phyloP scores from a whole-genome alignment of 2,329 filamentous ascomycete genomes.

The Zarea fungicola region DNA sequence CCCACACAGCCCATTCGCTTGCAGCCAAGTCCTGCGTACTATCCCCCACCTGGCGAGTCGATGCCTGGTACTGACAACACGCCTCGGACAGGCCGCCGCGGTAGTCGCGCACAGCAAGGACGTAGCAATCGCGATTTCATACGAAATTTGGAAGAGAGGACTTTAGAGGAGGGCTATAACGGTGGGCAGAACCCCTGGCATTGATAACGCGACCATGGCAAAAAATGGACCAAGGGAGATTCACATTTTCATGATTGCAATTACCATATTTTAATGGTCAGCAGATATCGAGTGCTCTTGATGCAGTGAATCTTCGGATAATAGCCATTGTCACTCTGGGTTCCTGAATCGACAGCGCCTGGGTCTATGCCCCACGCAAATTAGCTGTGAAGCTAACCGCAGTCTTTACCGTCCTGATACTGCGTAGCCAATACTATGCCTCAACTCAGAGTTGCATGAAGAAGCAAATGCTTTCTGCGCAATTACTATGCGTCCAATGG shows the following conservation, averaged over 20 bases:
- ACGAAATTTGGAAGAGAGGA: conserved; percentile 87
- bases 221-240: neutral
- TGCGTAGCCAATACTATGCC: no score
- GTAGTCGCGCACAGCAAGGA: conserved; percentile 62
- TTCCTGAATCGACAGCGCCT: no score
- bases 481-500: no score
- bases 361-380: neutral
- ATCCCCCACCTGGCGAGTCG: conserved; percentile 85
- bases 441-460: neutral
- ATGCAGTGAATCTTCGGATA: conserved; percentile 4
- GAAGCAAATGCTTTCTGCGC: neutral
- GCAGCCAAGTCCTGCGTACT: conserved; percentile 95
- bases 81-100: conserved; percentile 59
- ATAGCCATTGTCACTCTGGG: neutral
- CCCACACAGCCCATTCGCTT: conserved; percentile 89
- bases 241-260: no score
- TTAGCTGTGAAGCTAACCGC: no score
- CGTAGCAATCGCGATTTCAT: conserved; percentile 81
- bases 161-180: conserved; percentile 88
- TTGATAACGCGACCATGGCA: conserved; percentile 37
- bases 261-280: neutral
- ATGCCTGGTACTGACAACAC: conserved; percentile 60
- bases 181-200: conserved; percentile 59
- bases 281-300: neutral
- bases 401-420: no score